Conservation (phyloP, 306 rosid species). For the Casuarina cunninghamiana region DNA sequence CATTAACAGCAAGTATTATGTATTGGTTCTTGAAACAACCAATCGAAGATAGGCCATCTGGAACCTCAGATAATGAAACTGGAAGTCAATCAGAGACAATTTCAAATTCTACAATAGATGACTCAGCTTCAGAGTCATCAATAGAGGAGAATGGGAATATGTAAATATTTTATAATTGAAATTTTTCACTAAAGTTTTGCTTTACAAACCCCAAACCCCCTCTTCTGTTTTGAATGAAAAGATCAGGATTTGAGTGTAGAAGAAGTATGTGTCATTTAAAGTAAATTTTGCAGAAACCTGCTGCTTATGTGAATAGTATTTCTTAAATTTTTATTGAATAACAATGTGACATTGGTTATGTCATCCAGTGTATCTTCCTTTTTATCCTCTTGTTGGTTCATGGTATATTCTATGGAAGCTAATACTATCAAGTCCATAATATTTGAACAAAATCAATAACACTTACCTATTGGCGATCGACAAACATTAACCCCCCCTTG, state of each 20-base stretch:
- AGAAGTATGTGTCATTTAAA: conserved; percentile 30
- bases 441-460: too few relatives aligned
- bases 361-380: too few relatives aligned
- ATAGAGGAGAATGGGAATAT: conserved; percentile 62
- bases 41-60: conserved; percentile 56
- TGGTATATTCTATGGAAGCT: too few relatives aligned
- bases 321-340: background rate
- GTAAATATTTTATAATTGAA: conserved; percentile 43
- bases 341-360: background rate
- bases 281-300: conserved; percentile 30
- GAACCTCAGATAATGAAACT: conserved; percentile 70
- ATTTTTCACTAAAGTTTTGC: conserved; percentile 15
- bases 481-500: too few relatives aligned
- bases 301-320: conserved; percentile 34
- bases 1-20: conserved; percentile 94
- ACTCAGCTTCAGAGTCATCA: conserved; percentile 90
- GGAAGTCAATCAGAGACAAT: conserved; percentile 72
- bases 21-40: conserved; percentile 88
- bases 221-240: conserved; percentile 34
- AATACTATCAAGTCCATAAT: too few relatives aligned
- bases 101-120: conserved; percentile 82
- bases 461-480: too few relatives aligned
- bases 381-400: too few relatives aligned
- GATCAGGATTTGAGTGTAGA: conserved; percentile 44
- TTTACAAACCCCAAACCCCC: conserved; percentile 8